Conservation (phyloP, 164 flowering plant genomes). For the Umbilicus rupestris region DNA sequence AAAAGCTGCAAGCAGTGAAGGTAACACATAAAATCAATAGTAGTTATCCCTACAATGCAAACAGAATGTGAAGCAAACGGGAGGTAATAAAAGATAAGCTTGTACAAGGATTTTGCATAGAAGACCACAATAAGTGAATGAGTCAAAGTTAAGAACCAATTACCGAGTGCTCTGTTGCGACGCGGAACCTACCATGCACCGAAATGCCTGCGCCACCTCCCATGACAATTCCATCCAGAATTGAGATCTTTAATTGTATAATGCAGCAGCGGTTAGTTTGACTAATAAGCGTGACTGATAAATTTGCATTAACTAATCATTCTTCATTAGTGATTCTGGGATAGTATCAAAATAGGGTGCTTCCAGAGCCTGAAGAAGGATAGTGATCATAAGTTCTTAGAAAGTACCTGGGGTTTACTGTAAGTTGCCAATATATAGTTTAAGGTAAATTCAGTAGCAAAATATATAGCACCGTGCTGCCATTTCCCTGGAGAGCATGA, state of each 20-base stretch:
- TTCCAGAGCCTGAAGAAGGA: neutral
- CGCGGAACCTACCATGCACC: slow-evolving; percentile 82
- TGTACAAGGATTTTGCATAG: neutral
- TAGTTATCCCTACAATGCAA: neutral
- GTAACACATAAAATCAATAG: neutral
- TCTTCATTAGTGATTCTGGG: neutral
- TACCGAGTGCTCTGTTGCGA: slow-evolving; percentile 92
- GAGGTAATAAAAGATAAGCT: neutral
- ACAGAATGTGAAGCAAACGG: neutral
- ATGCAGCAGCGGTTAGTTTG: slow-evolving; percentile 8
- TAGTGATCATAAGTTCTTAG: neutral
- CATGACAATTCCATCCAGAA: slow-evolving; percentile 89
- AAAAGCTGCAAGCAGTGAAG: slow-evolving; percentile 50
- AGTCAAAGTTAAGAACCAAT: slow-evolving; percentile 7
- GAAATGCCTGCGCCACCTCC: slow-evolving; percentile 96
- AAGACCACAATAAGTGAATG: neutral
- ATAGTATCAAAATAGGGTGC: neutral
- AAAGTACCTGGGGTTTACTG: slow-evolving; percentile 54
- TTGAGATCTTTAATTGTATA: slow-evolving; percentile 57
- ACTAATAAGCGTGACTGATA: neutral
- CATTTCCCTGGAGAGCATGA: slow-evolving; percentile 38
- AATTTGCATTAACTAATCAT: neutral
- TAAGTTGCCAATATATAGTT: slow-evolving; percentile 61
- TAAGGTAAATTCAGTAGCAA: slow-evolving; percentile 33
- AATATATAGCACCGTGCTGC: slow-evolving; percentile 44